Evolutionary conservation across 495 filamentous ascomycete species (phyloP), one percentile per base, ranked within the genome.

Genomic region (Hyaloscypha finlandica): DNA sequence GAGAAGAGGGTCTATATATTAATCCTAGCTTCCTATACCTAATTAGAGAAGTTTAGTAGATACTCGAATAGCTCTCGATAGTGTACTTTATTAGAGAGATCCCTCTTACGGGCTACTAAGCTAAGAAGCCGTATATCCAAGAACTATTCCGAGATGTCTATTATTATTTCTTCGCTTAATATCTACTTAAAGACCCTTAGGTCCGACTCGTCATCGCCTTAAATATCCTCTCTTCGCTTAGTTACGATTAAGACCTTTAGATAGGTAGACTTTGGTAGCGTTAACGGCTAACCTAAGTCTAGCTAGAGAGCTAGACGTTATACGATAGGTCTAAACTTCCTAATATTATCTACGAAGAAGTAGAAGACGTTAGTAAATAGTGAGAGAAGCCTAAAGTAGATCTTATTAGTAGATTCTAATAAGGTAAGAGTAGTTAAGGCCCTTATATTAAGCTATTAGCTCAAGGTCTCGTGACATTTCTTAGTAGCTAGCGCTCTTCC

Each of bases 271-370:
- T 64, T 64, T 55, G 42, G 63, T 39, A 62, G 45, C 19, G 69
- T 66, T 64, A 65, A 72, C 5, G 62, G 60, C 19, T 59, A 25
- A 54, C 58, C 70, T 56, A 70, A 39, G 61, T 72, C 63, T 22
- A 69, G 30, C 70, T 68, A 78, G 0, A 59, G 37, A 29, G 66
- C 59, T 19, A 77, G 54, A n/a, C 45, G 63, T n/a, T 60, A 35
- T 16, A 68, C 33, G 25, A 75, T 67, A n/a, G 66, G 67, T 59
- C 69, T 60, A n/a, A 74, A 67, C 14, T 68, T 68, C 29, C 39
- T 22, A 65, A 78, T 67, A 57, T 78, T 68, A 71, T 74, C 70
- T 8, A 69, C 66, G 67, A 78, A 78, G 54, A 78, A 66, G 39
- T 64, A 78, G 37, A 78, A 61, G 11, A 76, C 51, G 52, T 78